Conservation (phyloP, 768 basidiomycete genomes). For the Udeniomyces megalosporus region DNA sequence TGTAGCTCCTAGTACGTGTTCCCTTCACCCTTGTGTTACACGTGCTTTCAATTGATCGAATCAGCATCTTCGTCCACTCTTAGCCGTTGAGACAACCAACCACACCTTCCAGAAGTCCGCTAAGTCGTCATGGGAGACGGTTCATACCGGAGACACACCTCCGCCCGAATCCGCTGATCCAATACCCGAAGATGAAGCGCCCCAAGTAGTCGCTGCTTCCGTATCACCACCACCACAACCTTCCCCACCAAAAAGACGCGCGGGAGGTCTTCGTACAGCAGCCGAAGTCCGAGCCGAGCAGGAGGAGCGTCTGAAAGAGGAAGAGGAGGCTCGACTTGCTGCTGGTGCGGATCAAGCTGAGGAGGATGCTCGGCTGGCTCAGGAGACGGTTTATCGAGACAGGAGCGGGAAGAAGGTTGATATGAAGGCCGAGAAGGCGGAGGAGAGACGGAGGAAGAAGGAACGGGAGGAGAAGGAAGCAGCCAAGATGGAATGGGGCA, state of each 20-base stretch:
- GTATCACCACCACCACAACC: neutral
- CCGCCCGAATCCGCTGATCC: conserved; percentile 29
- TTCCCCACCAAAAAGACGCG: neutral
- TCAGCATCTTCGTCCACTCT: neutral
- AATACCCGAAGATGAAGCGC: conserved; percentile 36
- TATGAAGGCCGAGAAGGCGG: conserved; percentile 64
- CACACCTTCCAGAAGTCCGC: conserved; percentile 4
- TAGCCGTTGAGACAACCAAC: conserved; percentile 4
- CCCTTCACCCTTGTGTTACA: neutral
- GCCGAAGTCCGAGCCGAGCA: conserved; percentile 44
- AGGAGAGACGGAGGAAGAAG: conserved; percentile 62
- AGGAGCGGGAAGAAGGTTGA: conserved; percentile 75
- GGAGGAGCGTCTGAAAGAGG: conserved; percentile 34
- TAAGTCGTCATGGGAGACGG: conserved; percentile 5
- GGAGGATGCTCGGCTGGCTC: conserved; percentile 32
- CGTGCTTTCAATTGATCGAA: neutral
- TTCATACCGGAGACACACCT: conserved; percentile 10
- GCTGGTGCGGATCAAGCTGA: conserved; percentile 23
- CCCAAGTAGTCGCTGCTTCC: conserved; percentile 30
- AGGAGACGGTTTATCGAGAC: conserved; percentile 92
- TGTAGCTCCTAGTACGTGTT: conserved; percentile 42
- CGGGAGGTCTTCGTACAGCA: conserved; percentile 63
- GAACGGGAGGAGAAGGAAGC: conserved; percentile 65
- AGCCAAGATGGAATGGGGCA: conserved; percentile 94
- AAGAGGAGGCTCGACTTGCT: conserved; percentile 16